Conservation (phyloP, 352 stramenopile genomes). For the Phytophthora ramorum region DNA sequence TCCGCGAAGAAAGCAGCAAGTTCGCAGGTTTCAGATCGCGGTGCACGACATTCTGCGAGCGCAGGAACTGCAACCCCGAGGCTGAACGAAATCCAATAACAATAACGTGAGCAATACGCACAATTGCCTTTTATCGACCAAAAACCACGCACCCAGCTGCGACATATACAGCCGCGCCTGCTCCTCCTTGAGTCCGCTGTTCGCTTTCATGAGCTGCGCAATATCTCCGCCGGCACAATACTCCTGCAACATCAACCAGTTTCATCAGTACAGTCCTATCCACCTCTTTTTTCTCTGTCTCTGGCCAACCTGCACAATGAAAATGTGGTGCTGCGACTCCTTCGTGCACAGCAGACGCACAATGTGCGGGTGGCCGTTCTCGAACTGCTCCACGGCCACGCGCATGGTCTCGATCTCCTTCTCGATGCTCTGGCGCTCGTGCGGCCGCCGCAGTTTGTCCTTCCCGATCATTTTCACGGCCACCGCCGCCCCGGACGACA, state of each 20-base stretch:
- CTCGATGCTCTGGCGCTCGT: slow-evolving; percentile 83
- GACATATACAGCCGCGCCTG: slow-evolving; percentile 83
- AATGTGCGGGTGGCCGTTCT: slow-evolving; percentile 88
- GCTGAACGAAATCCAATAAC: slow-evolving; percentile 37
- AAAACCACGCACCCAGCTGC: slow-evolving; percentile 59
- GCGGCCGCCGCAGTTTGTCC: slow-evolving; percentile 70
- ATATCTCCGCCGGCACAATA: slow-evolving; percentile 84
- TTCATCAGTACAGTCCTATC: neutral
- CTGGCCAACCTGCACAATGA: slow-evolving; percentile 71
- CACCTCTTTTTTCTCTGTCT: neutral
- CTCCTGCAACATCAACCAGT: slow-evolving; percentile 43
- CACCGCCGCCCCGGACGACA: slow-evolving; percentile 77
- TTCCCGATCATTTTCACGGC: slow-evolving; percentile 86
- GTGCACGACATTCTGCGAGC: slow-evolving; percentile 80
- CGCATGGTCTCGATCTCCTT: slow-evolving; percentile 90
- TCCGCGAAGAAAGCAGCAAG: slow-evolving; percentile 74
- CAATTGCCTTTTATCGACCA: neutral
- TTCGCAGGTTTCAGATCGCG: slow-evolving; percentile 83
- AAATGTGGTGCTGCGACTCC: slow-evolving; percentile 84
- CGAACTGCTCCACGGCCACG: slow-evolving; percentile 84
- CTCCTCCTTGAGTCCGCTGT: slow-evolving; percentile 62
- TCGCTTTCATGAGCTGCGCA: slow-evolving; percentile 74
- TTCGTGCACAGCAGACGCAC: slow-evolving; percentile 84
- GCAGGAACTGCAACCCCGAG: slow-evolving; percentile 76
- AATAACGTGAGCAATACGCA: neutral